Evolutionary conservation across 257 asterid species (phyloP), one percentile per base, ranked within the genome.

Genomic region (Rhazya stricta): DNA sequence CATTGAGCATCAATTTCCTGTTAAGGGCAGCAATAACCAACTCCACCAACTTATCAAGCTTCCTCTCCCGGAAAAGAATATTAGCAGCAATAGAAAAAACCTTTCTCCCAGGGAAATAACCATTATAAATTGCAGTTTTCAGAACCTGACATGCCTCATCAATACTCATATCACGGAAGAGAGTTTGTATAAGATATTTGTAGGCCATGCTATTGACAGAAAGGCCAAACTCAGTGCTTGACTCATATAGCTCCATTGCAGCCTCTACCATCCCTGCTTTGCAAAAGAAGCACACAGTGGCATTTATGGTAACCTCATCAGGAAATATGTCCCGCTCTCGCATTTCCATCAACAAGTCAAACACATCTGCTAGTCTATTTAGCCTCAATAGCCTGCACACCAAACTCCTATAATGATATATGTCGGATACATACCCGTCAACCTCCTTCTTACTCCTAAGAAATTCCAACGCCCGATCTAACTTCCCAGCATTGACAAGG

Each of bases 271-370:
- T 81, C 72, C 98, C 97, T 23, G 78, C 85, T 83, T 94, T 94
- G 80, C 97, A 90, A 63, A 91, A 91, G 80, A 94, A 88, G 82
- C 97, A 86, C 79, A 94, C 77, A 42, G 87, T 78, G 67, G 86
- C 88, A 83, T 89, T 92, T 96, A 94, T 86, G 34, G 98, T 91
- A 48, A 76, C 76, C 72, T 77, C 81, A 76, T 91, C 87, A 3
- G 97, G 97, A 61, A 81, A 66, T 69, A 85, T 78, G 43, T 83
- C 84, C 53, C 53, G 86, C 48, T 85, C 85, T 79, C 84, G 84
- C 98, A 94, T 91, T 71, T 94, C 97, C 75, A 81, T 81, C 87
- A 94, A 81, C 82, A 91, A 79, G 81, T 89, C 97, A 77, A 80
- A 89, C 65, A 89, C 88, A 76, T 94, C 96, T 69, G 76, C 83